Evolutionary conservation across 768 basidiomycete species (phyloP), one percentile per base, ranked within the genome.

Genomic region (Cubamyces lactineus): DNA sequence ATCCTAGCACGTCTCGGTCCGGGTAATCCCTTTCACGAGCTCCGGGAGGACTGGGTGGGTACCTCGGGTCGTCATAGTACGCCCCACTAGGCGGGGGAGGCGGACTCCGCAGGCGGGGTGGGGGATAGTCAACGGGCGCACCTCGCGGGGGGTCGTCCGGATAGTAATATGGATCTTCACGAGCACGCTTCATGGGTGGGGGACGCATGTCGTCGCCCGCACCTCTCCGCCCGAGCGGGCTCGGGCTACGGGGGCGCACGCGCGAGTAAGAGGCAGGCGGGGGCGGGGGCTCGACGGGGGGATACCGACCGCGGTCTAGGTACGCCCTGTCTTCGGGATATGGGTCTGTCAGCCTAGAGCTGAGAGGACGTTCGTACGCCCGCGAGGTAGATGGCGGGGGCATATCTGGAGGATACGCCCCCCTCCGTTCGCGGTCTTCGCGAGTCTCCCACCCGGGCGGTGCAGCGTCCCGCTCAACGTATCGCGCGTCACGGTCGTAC

Each of bases 391-490:
- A 53, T 2, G 52, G 17, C 1, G 66, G 50, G 1, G 51, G 57
- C 2, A 53, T 45, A 17, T 40, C 53, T 13, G 66, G 48, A 0
- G 67, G 54, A 26, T 65, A 69, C 30, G 56, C 51, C 17, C 65
- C 57, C 19, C 72, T 58, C 8, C 69, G 69, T 17, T 73, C 72
- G 24, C 71, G 72, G 59, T 71, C 70, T 41, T 72, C 68, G n/a
- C 70, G 70, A 1, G 70, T 71, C 57, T 73, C 70, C 72, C 72
- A 72, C 8, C 52, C 63, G 40, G 53, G 62, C 17, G 48, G 50
- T 40, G 28, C 59, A 3, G 62, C 57, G 17, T 71, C 69, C 39
- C 70, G 68, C 19, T 70, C 71, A 21, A 54, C 49, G 46, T 57
- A 66, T 16, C 64, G 58, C 8, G 53, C 28, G 17, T 67, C 69